A percentile compares a stretch with the other conserved stretches of the same genome.
phyloP scores from a whole-genome alignment of 2,329 filamentous ascomycete species.

The Diaporthe eres region DNA sequence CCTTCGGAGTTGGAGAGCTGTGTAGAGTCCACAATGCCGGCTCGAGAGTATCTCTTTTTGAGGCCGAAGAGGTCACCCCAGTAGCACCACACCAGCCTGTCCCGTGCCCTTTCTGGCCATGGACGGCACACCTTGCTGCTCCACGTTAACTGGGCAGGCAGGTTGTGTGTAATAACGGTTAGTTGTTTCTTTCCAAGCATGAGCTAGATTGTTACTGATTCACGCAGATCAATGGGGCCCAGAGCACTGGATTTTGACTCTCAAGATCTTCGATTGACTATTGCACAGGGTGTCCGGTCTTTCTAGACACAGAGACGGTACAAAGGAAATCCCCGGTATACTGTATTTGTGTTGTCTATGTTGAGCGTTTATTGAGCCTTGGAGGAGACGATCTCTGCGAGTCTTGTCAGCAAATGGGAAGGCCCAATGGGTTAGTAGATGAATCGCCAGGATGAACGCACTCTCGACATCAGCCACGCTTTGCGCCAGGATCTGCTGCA shows the following conservation, averaged over 20 bases:
- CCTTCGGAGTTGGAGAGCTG: neutral
- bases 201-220: neutral
- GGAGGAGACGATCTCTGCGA: constrained; percentile 71
- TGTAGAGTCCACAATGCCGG: neutral
- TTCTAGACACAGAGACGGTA: constrained; percentile 68
- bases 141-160: neutral
- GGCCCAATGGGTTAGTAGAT: neutral
- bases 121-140: neutral
- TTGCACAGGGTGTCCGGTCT: constrained; percentile 67
- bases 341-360: constrained; percentile 41
- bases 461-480: constrained; percentile 97
- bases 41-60: neutral
- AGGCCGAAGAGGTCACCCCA: neutral
- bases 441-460: constrained; percentile 58
- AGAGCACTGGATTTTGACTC: neutral
- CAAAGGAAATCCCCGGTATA: constrained; percentile 64
- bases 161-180: too few species aligned
- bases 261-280: constrained; percentile 64
- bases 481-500: constrained; percentile 98
- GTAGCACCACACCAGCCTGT: neutral
- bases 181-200: neutral
- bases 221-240: neutral
- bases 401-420: constrained; percentile 51
- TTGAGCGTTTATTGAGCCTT: constrained; percentile 72
- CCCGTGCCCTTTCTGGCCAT: neutral